Conservation (phyloP, 371 early-diverging fungal genomes). For the Dipsacomyces acuminosporus region DNA sequence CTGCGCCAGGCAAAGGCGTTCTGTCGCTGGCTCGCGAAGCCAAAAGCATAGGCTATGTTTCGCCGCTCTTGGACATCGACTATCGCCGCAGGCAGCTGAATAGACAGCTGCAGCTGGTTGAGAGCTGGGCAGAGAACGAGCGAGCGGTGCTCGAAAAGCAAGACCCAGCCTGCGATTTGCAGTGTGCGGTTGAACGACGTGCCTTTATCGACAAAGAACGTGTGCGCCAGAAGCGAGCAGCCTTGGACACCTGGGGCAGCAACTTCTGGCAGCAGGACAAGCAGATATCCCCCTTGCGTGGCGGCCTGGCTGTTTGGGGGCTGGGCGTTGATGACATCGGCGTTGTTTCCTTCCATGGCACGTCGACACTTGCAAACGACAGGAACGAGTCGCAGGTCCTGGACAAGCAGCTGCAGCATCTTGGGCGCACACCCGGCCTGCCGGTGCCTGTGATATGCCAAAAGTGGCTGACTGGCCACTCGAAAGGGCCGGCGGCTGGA, state of each 20-base stretch:
- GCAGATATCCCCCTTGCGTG: conserved; percentile 86
- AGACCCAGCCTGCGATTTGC: conserved; percentile 50
- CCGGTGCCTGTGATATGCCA: conserved; percentile 83
- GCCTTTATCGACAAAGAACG: conserved; percentile 35
- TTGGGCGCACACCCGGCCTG: conserved; percentile 85
- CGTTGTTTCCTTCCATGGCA: conserved; percentile 96
- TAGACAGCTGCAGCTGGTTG: conserved; percentile 73
- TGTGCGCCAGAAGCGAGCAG: background rate
- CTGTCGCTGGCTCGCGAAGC: conserved; percentile 88
- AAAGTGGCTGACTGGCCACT: conserved; percentile 91
- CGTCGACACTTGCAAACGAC: conserved; percentile 95
- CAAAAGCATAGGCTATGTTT: conserved; percentile 52
- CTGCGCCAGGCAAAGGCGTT: conserved; percentile 95
- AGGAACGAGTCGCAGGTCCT: conserved; percentile 91
- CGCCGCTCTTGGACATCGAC: conserved; percentile 76
- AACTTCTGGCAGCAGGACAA: conserved; percentile 82
- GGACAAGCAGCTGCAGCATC: conserved; percentile 80
- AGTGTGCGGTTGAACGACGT: conserved; percentile 62
- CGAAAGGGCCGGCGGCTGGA: conserved; percentile 92
- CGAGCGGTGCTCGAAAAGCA: conserved; percentile 64
- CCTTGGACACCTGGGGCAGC: conserved; percentile 49
- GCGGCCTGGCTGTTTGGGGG: conserved; percentile 86
- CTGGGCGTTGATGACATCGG: conserved; percentile 91
- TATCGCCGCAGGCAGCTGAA: conserved; percentile 86
- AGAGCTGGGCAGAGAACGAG: conserved; percentile 79